A percentile compares a stretch with the other conserved stretches of the same genome.
Conservation (phyloP, 352 stramenopile genomes). For the Saprolegnia parasitica region DNA sequence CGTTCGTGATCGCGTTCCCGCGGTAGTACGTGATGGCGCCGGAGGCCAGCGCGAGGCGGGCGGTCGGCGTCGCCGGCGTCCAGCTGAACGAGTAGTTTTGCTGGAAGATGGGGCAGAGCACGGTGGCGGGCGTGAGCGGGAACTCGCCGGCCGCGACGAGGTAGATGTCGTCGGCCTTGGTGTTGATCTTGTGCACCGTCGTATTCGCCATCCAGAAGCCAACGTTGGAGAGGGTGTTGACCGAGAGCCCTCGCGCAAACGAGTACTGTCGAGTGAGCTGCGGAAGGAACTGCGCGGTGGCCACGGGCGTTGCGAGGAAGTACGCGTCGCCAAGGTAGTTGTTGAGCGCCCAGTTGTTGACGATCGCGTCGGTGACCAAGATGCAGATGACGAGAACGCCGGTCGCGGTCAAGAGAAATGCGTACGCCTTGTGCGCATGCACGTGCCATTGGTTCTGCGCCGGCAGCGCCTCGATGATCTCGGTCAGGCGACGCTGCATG, state of each 20-base stretch:
- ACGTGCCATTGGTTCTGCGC: neutral
- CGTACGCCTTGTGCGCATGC: neutral
- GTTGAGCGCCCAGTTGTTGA: constrained; percentile 19
- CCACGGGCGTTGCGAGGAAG: constrained; percentile 3
- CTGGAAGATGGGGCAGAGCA: neutral
- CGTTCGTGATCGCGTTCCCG: constrained; percentile 12
- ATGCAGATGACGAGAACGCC: neutral
- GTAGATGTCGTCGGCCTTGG: constrained; percentile 1
- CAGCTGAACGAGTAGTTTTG: neutral
- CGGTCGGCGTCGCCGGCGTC: neutral
- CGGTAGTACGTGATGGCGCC: constrained; percentile 16
- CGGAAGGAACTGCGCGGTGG: neutral
- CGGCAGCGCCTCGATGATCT: neutral
- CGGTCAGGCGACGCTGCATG: too few relatives aligned
- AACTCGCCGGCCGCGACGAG: neutral
- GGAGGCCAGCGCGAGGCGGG: neutral
- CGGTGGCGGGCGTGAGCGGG: neutral
- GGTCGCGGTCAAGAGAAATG: neutral
- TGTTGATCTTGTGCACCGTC: neutral
- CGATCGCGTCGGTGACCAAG: neutral
- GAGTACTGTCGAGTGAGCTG: neutral
- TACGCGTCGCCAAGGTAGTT: constrained; percentile 11
- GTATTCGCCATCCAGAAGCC: constrained; percentile 7
- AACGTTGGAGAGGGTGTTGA: neutral
- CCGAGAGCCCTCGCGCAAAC: neutral